Conservation (phyloP, 2,329 filamentous ascomycete genomes). For the Fusarium sp. region DNA sequence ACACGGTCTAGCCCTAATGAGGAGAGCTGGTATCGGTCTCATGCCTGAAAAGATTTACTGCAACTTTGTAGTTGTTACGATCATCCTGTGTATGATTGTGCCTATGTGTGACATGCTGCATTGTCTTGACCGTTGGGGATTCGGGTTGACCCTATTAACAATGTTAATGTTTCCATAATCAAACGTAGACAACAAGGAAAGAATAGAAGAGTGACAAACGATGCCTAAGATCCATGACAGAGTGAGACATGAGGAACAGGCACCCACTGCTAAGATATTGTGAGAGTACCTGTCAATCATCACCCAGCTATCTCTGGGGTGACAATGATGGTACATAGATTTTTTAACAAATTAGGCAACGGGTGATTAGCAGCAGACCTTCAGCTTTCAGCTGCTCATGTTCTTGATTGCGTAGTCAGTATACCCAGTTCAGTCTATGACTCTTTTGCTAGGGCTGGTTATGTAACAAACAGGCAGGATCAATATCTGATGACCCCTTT, state of each 20-base stretch:
- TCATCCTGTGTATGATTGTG: not conserved
- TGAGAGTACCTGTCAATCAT: not conserved
- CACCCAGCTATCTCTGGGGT: not conserved
- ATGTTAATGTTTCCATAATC: not conserved
- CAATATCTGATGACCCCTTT: not conserved
- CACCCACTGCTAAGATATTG: not conserved
- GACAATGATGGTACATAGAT: not conserved
- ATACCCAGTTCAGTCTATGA: not conserved
- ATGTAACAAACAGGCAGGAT: conserved; percentile 9
- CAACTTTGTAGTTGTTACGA: not conserved
- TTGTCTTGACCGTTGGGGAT: not conserved
- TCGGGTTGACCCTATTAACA: not conserved
- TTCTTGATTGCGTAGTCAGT: not conserved
- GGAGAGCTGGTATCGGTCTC: not conserved
- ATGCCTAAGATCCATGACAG: not conserved
- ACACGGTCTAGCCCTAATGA: too few species aligned
- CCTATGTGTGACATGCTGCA: not conserved
- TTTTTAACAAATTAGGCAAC: conserved; percentile 6
- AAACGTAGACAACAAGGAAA: not conserved
- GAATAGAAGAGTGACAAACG: not conserved
- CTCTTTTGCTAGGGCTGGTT: not conserved
- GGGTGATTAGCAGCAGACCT: not conserved
- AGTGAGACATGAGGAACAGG: not conserved
- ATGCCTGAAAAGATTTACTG: not conserved
- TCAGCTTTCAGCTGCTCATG: not conserved